Percentiles rank a stretch among this genome's conserved stretches.
Conservation (phyloP, 495 filamentous ascomycete genomes). For the Aspergillus bertholletiae region DNA sequence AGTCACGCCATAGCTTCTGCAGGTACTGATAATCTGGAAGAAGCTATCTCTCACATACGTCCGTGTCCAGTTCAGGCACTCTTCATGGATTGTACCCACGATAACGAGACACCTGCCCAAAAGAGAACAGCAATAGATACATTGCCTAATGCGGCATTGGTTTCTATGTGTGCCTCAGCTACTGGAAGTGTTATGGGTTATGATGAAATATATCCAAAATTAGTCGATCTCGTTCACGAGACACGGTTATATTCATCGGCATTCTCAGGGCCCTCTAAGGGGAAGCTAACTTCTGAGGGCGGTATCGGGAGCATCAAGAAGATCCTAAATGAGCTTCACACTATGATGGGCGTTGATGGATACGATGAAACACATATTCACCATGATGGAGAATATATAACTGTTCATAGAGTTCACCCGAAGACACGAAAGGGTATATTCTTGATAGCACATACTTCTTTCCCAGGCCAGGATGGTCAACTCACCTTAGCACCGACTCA, state of each 20-base stretch:
- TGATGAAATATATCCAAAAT: conserved; percentile 90
- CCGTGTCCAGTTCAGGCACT: conserved; percentile 83
- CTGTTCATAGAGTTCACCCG: conserved; percentile 91
- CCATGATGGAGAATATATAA: conserved; percentile 93
- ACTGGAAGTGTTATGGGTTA: conserved; percentile 98
- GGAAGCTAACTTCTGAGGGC: conserved; percentile 61
- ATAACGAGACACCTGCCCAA: conserved; percentile 95
- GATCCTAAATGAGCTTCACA: conserved; percentile 88
- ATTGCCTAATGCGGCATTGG: conserved; percentile 90
- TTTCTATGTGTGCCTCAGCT: conserved; percentile 91
- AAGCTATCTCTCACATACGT: conserved; percentile 70
- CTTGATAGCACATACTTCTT: conserved; percentile 91
- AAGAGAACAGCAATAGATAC: conserved; percentile 94
- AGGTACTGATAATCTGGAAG: conserved; percentile 39
- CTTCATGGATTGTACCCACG: conserved; percentile 99
- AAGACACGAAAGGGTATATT: conserved; percentile 89
- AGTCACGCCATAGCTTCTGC: conserved; percentile 37
- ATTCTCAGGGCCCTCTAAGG: conserved; percentile 54
- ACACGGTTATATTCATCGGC: conserved; percentile 74
- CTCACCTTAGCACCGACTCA: conserved; percentile 71
- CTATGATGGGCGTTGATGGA: conserved; percentile 85
- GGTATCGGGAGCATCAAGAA: conserved; percentile 90
- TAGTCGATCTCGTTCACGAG: conserved; percentile 88
- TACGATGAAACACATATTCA: conserved; percentile 96
- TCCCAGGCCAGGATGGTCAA: conserved; percentile 78